Conservation (phyloP, 257 asterid genomes). For the Capsicum chinense region DNA sequence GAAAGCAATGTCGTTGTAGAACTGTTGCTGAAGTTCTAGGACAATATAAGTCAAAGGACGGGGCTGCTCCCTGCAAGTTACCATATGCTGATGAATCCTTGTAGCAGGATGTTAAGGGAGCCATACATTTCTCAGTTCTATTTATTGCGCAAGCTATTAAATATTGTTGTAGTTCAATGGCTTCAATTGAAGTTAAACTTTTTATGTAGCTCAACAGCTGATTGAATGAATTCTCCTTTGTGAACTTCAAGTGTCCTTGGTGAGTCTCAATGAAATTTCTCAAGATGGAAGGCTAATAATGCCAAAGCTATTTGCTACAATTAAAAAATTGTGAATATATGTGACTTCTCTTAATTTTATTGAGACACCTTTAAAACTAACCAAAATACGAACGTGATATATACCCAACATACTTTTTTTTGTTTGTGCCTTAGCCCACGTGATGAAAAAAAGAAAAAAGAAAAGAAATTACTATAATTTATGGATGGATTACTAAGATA, state of each 20-base stretch:
- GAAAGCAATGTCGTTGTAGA: conserved; percentile 87
- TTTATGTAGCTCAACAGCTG: background rate
- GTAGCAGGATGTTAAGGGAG: conserved; percentile 24
- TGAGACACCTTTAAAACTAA: too few relatives aligned
- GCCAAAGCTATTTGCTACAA: background rate
- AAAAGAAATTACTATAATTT: background rate
- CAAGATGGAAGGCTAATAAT: background rate
- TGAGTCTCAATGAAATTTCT: conserved; percentile 6
- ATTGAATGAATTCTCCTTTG: background rate
- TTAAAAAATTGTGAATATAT: too few relatives aligned
- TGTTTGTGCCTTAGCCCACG: background rate
- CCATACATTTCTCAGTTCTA: conserved; percentile 15
- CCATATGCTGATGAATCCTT: conserved; percentile 45
- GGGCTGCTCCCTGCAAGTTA: conserved; percentile 66
- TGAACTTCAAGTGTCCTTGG: background rate
- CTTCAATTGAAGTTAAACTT: background rate
- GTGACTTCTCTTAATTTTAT: too few relatives aligned
- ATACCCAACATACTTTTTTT: too few relatives aligned
- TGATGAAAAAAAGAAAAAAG: too few relatives aligned
- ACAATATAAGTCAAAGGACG: conserved; percentile 67
- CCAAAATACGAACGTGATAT: too few relatives aligned
- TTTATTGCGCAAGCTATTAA: background rate
- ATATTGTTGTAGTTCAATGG: background rate
- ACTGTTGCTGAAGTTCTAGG: conserved; percentile 93
- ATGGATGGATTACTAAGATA: background rate